Evolutionary conservation across 768 basidiomycete species (phyloP).

Genomic region (Hypsizygus marmoreus): DNA sequence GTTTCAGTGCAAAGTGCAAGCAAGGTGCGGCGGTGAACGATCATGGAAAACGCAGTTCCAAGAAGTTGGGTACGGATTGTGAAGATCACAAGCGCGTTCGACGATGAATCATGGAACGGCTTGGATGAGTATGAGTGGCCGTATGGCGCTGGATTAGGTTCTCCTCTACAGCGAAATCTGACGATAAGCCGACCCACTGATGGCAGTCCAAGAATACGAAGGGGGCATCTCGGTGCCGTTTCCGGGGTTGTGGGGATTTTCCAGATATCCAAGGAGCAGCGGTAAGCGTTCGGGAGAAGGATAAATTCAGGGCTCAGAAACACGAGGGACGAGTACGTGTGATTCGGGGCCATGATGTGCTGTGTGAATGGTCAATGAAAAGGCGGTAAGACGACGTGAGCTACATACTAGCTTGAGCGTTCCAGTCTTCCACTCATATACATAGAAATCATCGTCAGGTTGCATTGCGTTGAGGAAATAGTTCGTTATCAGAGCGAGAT

Average conservation of each 20-base stretch:
- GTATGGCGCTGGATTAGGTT: slow-evolving; percentile 10
- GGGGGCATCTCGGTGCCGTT: background rate
- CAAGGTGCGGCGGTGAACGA: slow-evolving; percentile 11
- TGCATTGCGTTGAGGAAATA: slow-evolving; percentile 17
- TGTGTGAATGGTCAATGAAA: background rate
- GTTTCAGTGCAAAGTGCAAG: slow-evolving; percentile 4
- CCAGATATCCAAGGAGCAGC: slow-evolving; percentile 25
- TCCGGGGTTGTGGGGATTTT: slow-evolving; percentile 1
- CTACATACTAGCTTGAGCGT: slow-evolving; percentile 36
- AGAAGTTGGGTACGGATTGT: slow-evolving; percentile 2
- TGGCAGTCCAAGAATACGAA: background rate
- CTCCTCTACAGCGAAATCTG: slow-evolving; percentile 9
- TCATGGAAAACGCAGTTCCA: slow-evolving; percentile 7
- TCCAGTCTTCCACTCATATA: slow-evolving; percentile 47
- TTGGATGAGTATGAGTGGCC: background rate
- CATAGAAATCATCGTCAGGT: slow-evolving; percentile 33
- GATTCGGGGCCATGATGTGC: slow-evolving; percentile 14
- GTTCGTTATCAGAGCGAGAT: slow-evolving; percentile 40
- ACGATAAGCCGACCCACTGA: slow-evolving; percentile 2
- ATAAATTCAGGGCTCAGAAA: slow-evolving; percentile 25
- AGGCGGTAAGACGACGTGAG: slow-evolving; percentile 12
- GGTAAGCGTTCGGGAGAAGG: slow-evolving; percentile 25
- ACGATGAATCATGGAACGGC: slow-evolving; percentile 7
- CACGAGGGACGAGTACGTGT: slow-evolving; percentile 23
- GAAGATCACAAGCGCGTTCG: slow-evolving; percentile 13